A percentile compares a stretch with the other conserved stretches of the same genome.
These are phyloP conservation scores for Fusarium albidum DNA, from an alignment of 2,329 filamentous ascomycete genomes.

Conservation along the genomic window DNA sequence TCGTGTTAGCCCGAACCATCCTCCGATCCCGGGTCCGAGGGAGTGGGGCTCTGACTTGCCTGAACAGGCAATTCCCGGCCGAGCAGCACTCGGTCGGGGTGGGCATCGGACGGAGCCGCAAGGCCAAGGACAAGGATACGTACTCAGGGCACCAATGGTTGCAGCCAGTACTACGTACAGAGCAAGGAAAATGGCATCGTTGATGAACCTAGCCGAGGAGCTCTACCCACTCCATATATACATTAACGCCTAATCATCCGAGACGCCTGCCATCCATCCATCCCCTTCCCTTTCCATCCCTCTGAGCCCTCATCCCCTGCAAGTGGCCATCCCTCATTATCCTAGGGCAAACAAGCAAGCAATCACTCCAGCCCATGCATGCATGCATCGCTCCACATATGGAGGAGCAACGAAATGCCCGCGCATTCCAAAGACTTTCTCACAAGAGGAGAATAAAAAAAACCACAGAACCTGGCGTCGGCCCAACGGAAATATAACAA, in stretches of 20 bases:
- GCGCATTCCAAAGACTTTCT: neutral
- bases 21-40: too few species aligned
- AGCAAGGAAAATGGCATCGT: constrained; percentile 35
- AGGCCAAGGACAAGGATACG: too few species aligned
- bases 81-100: too few species aligned
- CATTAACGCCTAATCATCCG: constrained; percentile 35
- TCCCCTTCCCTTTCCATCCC: constrained; percentile 26
- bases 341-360: constrained; percentile 24
- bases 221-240: constrained; percentile 37
- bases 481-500: constrained; percentile 31
- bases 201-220: constrained; percentile 34
- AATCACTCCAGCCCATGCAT: constrained; percentile 11
- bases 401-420: constrained; percentile 4
- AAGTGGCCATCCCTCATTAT: constrained; percentile 30
- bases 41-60: too few species aligned
- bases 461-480: constrained; percentile 34
- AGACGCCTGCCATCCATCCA: constrained; percentile 28
- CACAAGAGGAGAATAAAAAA: constrained; percentile 11
- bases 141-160: too few species aligned
- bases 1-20: too few species aligned
- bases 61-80: too few species aligned
- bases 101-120: too few species aligned
- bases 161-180: neutral
- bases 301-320: constrained; percentile 23
- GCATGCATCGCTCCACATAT: constrained; percentile 15